Evolutionary conservation across 2,329 filamentous ascomycete species (phyloP).

Genomic region (Gaeumannomyces tritici): DNA sequence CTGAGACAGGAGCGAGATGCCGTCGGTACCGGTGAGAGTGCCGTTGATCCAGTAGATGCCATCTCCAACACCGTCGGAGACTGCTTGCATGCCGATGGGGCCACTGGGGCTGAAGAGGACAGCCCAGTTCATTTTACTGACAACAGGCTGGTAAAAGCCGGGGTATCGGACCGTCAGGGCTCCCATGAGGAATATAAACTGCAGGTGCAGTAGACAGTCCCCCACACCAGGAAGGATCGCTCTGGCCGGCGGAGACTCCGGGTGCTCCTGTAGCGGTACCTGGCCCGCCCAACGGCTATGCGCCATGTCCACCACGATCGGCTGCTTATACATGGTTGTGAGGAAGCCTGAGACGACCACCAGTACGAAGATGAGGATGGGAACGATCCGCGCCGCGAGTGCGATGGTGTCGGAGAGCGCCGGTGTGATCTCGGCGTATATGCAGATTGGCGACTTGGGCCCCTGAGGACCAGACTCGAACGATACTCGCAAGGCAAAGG

Average conservation of each 20-base stretch:
- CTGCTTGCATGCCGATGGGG: constrained; percentile 11
- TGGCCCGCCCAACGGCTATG: background rate
- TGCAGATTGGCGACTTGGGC: background rate
- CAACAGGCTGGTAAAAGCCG: constrained; percentile 62
- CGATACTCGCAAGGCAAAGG: background rate
- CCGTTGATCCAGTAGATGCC: constrained; percentile 59
- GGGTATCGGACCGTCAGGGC: constrained; percentile 63
- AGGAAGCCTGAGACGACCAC: background rate
- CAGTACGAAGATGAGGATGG: background rate
- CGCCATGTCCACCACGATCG: background rate
- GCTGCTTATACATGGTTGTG: background rate
- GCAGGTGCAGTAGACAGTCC: constrained; percentile 67
- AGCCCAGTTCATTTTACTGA: constrained; percentile 59
- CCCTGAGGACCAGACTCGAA: background rate
- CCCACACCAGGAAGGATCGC: constrained; percentile 27
- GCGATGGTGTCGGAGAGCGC: background rate
- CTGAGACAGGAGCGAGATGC: constrained; percentile 58
- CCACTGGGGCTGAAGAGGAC: constrained; percentile 47
- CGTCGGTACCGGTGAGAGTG: constrained; percentile 43
- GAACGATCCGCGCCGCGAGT: background rate
- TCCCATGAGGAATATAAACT: constrained; percentile 64
- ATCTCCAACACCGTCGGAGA: constrained; percentile 27
- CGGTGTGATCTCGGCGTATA: background rate
- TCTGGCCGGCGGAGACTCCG: background rate
- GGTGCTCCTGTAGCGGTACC: background rate